Percentiles rank a stretch among this genome's conserved stretches.
Evolutionary conservation across 2,329 filamentous ascomycete genomes (phyloP).

Genomic region (Aspergillus puulaauensis): DNA sequence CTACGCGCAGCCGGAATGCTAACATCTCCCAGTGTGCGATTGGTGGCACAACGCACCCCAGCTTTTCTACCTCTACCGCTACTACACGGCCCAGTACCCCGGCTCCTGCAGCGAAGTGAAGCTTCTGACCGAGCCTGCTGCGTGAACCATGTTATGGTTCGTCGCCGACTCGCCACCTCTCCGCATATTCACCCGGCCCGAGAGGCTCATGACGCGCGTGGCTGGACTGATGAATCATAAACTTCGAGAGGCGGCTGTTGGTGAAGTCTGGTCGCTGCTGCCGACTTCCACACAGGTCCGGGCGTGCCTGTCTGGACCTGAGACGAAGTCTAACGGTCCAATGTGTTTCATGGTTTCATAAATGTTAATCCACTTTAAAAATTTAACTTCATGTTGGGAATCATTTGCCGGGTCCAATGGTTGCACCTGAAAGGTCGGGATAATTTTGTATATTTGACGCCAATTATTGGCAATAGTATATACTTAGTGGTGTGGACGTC

Average conservation of each 20-base stretch:
- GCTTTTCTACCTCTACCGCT: constrained; percentile 37
- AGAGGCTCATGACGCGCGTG: constrained; percentile 16
- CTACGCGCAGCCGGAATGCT: background rate
- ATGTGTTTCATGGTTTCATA: constrained; percentile 6
- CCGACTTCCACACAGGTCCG: background rate
- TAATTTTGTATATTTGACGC: constrained; percentile 3
- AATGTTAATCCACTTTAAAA: background rate
- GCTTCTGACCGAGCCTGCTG: constrained; percentile 26
- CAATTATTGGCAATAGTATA: constrained; percentile 15
- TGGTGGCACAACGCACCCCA: constrained; percentile 42
- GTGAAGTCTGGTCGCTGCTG: background rate
- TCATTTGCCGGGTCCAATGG: background rate
- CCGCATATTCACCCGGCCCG: background rate
- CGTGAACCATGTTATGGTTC: constrained; percentile 15
- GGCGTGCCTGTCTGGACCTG: background rate
- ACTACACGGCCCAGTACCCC: constrained; percentile 24
- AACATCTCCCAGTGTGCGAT: constrained; percentile 34
- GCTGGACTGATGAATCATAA: constrained; percentile 18
- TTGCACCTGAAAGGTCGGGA: background rate
- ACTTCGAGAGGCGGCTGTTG: constrained; percentile 1
- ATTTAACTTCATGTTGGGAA: constrained; percentile 2
- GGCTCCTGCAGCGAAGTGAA: constrained; percentile 35
- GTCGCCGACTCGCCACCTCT: constrained; percentile 4
- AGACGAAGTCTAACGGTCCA: background rate
- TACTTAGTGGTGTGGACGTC: background rate